A percentile compares a stretch with the other conserved stretches of the same genome.
phyloP scores from a whole-genome alignment of 345 rosid species.

The Iberis pinnata region DNA sequence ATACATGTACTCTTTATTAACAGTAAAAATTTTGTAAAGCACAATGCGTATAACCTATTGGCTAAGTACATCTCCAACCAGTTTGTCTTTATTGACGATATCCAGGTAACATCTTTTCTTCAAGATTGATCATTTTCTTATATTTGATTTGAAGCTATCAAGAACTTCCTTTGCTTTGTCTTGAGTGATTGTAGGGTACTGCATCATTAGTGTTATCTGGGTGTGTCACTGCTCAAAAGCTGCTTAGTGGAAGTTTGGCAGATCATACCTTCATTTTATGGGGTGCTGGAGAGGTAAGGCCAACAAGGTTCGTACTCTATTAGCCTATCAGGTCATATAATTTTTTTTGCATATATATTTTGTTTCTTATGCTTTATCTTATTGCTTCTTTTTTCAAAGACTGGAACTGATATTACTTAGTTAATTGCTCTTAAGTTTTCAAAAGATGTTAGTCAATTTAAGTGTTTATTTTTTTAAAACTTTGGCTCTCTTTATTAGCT shows the following conservation, averaged over 20 bases:
- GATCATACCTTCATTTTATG: conserved; percentile 87
- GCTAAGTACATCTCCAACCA: conserved; percentile 66
- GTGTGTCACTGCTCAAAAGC: conserved; percentile 62
- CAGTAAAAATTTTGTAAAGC: conserved; percentile 99
- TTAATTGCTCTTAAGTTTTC: conserved; percentile 93
- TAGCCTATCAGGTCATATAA: background rate
- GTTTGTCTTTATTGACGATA: conserved; percentile 96
- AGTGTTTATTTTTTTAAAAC: no score
- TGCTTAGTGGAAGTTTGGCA: conserved; percentile 61
- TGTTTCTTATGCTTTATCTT: conserved; percentile 6
- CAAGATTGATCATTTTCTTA: background rate
- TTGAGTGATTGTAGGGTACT: conserved; percentile 60
- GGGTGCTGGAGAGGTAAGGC: conserved; percentile 95
- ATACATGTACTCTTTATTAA: conserved; percentile 24
- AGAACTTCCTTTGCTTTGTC: conserved; percentile 10
- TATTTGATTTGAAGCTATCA: background rate
- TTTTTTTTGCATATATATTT: conserved; percentile 1
- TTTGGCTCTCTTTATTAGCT: background rate
- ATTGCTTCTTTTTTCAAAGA: conserved; percentile 44
- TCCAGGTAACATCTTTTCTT: conserved; percentile 51
- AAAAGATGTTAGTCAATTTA: conserved; percentile 50
- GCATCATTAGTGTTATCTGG: conserved; percentile 96
- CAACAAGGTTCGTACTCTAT: conserved; percentile 2
- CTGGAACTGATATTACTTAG: conserved; percentile 98
- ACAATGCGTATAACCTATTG: conserved; percentile 88